These are phyloP conservation scores for Clarkia xantiana DNA, from an alignment of 345 rosid genomes.

Conservation along the genomic window DNA sequence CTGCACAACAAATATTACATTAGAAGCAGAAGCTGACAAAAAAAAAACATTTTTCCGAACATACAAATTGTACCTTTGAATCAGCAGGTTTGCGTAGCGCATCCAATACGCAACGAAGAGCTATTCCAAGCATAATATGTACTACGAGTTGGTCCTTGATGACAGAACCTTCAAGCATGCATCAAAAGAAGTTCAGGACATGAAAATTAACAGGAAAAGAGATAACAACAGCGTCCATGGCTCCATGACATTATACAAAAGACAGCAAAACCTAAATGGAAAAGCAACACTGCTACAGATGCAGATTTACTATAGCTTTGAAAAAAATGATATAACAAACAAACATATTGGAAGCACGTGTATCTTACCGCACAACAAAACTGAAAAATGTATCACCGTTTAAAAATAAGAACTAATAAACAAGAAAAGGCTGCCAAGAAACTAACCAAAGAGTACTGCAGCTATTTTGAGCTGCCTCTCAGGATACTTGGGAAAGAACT, in stretches of 20 bases:
- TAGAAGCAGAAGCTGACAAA: slow-evolving; percentile 3
- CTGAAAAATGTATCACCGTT: too few species aligned
- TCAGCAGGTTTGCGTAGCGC: slow-evolving; percentile 94
- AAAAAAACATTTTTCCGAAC: slow-evolving; percentile 3
- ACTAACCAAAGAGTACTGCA: slow-evolving; percentile 74
- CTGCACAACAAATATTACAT: slow-evolving; percentile 26
- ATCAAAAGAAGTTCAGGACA: background rate
- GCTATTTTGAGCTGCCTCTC: slow-evolving; percentile 90
- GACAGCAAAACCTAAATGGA: background rate
- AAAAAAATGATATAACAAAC: background rate
- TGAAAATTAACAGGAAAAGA: background rate
- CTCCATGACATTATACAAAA: too few species aligned
- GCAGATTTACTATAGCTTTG: background rate
- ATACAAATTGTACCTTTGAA: slow-evolving; percentile 60
- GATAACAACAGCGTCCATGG: background rate
- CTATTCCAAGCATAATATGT: slow-evolving; percentile 84
- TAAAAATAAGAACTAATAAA: background rate
- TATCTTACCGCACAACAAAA: too few species aligned
- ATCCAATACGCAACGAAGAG: slow-evolving; percentile 85
- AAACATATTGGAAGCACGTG: background rate
- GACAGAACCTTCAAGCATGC: slow-evolving; percentile 54
- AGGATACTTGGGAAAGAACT: slow-evolving; percentile 89
- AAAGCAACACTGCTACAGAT: background rate
- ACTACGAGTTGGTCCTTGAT: slow-evolving; percentile 95
- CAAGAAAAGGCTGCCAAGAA: background rate